Percentiles rank a stretch among this genome's conserved stretches.
Conservation (phyloP, 495 filamentous ascomycete genomes). For the Xylaria acuta region DNA sequence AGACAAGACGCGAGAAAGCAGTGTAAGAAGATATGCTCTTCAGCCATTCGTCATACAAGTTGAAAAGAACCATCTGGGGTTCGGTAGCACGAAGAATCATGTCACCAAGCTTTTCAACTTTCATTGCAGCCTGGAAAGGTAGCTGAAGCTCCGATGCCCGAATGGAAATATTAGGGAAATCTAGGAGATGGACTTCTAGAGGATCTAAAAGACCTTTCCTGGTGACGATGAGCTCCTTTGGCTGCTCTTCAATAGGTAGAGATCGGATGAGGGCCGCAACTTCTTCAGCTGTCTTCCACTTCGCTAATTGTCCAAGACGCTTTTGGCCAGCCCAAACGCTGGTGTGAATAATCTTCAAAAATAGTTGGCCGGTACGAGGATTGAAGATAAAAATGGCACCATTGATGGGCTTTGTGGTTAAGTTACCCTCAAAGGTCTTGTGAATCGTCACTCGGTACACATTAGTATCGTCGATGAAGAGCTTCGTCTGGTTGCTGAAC, state of each 20-base stretch:
- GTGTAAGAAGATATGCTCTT: constrained; percentile 99
- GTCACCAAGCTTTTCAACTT: constrained; percentile 98
- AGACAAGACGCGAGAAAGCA: constrained; percentile 93
- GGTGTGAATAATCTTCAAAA: constrained; percentile 99
- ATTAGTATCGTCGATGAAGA: constrained; percentile 99
- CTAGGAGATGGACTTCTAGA: constrained; percentile 93
- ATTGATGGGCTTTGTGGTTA: constrained; percentile 99
- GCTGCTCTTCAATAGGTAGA: constrained; percentile 96
- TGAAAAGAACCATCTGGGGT: constrained; percentile 99
- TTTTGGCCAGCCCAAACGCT: constrained; percentile 99
- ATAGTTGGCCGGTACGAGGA: constrained; percentile 94
- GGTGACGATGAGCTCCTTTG: constrained; percentile 98
- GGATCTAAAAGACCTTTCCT: constrained; percentile 97
- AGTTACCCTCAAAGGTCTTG: constrained; percentile 99
- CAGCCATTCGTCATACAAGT: constrained; percentile 98
- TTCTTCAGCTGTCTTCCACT: constrained; percentile 99
- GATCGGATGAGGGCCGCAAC: constrained; percentile 97
- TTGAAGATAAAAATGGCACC: constrained; percentile 99
- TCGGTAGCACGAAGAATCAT: constrained; percentile 99
- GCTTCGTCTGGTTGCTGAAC: constrained; percentile 98
- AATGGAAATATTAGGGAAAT: constrained; percentile 99
- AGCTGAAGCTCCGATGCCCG: constrained; percentile 97
- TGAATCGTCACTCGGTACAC: constrained; percentile 99
- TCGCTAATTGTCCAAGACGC: constrained; percentile 96
- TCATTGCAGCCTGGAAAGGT: constrained; percentile 99